phyloP scores from a whole-genome alignment of 129 eudicot species.

The Calendula officinalis region DNA sequence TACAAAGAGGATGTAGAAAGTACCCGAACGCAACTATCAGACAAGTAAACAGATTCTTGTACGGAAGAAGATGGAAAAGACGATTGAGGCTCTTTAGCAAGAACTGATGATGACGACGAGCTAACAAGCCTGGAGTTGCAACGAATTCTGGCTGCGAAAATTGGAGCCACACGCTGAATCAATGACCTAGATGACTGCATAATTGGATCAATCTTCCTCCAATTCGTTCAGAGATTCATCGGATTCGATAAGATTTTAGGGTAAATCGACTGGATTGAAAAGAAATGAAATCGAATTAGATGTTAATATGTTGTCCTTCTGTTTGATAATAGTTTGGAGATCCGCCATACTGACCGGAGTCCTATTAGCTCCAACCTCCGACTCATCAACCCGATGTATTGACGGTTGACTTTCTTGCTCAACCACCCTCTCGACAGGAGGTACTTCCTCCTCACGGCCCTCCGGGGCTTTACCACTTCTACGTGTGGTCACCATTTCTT shows the following conservation, averaged over 20 bases:
- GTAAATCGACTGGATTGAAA: neutral
- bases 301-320: neutral
- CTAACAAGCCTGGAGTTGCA: conserved; percentile 50
- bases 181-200: conserved; percentile 50
- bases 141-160: conserved; percentile 56
- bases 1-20: neutral
- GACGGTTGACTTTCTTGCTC: too few relatives aligned
- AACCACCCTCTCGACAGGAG: too few relatives aligned
- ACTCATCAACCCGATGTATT: too few relatives aligned
- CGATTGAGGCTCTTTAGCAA: conserved; percentile 43
- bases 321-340: too few relatives aligned
- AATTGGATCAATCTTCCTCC: neutral
- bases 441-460: too few relatives aligned
- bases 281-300: conserved; percentile 9
- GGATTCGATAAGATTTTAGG: neutral
- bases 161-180: conserved; percentile 54
- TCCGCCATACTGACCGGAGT: too few relatives aligned
- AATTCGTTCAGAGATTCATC: conserved; percentile 8
- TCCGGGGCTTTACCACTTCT: too few relatives aligned
- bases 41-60: conserved; percentile 48
- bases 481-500: too few relatives aligned
- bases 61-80: conserved; percentile 27
- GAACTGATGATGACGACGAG: conserved; percentile 47
- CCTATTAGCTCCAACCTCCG: too few relatives aligned
- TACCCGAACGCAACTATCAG: conserved; percentile 80